phyloP scores from a whole-genome alignment of 2,329 filamentous ascomycete genomes.

The Monilinia polystroma region DNA sequence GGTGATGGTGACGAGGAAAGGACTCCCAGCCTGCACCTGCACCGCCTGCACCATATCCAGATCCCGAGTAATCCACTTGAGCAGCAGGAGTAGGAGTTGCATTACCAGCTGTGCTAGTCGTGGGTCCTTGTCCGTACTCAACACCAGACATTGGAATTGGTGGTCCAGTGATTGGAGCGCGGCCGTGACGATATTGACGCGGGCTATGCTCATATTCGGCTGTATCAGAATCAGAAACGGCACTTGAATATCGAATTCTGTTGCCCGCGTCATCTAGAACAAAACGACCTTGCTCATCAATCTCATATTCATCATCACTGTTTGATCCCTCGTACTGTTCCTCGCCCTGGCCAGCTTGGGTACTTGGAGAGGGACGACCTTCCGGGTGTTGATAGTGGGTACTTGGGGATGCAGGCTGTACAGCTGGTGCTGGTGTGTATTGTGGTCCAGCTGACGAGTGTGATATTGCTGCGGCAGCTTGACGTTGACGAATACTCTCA shows the following conservation, averaged over 20 bases:
- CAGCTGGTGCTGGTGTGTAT: conserved; percentile 46
- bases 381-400: conserved; percentile 50
- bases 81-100: conserved; percentile 28
- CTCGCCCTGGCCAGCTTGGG: conserved; percentile 29
- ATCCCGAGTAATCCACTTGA: conserved; percentile 62
- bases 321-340: conserved; percentile 49
- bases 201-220: conserved; percentile 56
- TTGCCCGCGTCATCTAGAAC: conserved; percentile 60
- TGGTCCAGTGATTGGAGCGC: conserved; percentile 28
- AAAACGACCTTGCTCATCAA: conserved; percentile 60
- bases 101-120: conserved; percentile 20
- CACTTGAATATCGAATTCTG: conserved; percentile 51
- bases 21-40: conserved; percentile 69
- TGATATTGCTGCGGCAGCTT: conserved; percentile 29
- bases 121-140: conserved; percentile 35
- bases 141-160: conserved; percentile 32
- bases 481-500: conserved; percentile 43
- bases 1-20: conserved; percentile 80
- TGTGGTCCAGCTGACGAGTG: conserved; percentile 40
- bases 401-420: conserved; percentile 43
- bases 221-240: conserved; percentile 51
- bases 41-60: conserved; percentile 58
- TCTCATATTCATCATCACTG: conserved; percentile 70
- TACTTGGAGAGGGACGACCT: conserved; percentile 32
- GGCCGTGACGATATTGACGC: conserved; percentile 34